Evolutionary conservation across 768 basidiomycete species (phyloP), one percentile per base, ranked within the genome.

Genomic region (Termitomyces sp.): DNA sequence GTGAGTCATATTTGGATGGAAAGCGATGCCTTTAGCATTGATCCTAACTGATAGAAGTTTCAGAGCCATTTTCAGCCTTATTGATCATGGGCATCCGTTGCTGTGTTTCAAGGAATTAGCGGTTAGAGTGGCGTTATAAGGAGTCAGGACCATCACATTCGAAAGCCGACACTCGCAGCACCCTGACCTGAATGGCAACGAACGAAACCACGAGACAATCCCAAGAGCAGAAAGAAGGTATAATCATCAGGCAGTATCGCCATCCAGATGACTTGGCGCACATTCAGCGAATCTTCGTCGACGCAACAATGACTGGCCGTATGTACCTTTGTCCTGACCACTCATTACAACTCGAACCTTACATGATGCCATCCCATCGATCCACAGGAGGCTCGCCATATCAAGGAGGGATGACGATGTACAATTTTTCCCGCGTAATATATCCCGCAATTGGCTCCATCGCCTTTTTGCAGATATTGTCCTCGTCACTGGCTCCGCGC

Each of bases 231-330:
- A 39, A 13, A 55, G 55, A 55, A 42, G 12, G 8, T 38, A 13
- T 55, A n/a, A 18, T 53, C 12, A 58, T 67, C 20, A 44, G 63
- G 24, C 59, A 53, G 20, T 67, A 59, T 45, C 57, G 33, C 20
- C 59, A 67, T 35, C 60, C 63, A 20, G 52, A 65, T 28, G 66
- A 67, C 32, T 46, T 63, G 11, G 22, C 33, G 2, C 46, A 52
- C 35, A 60, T 67, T 36, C 58, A 33, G 5, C 36, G 35, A 33
- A 54, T 59, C 2, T 67, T 67, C 46, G 38, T 60, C 13, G 55
- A 62, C 3, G 62, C 58, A 24, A 63, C 61, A 12, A 62, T 65
- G 46, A 58, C 51, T 38, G 66, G 66, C 6, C 33, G 66, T 63
- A 39, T 6, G 63, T 49, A 8, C 33, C 6, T 18, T 12, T 12